phyloP scores from a whole-genome alignment of 331 rosid genomes.

The Quercus phellos region DNA sequence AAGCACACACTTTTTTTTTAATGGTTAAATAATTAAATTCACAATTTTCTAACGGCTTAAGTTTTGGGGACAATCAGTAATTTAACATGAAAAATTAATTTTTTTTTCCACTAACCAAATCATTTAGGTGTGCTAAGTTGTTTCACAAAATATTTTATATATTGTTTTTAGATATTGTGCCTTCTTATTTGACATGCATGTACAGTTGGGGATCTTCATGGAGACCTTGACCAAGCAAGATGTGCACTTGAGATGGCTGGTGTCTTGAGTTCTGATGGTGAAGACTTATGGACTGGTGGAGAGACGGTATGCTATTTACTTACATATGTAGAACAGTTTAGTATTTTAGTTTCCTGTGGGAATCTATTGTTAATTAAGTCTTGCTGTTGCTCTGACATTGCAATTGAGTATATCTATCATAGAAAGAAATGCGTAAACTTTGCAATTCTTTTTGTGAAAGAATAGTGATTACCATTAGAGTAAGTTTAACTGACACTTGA shows the following conservation, averaged over 20 bases:
- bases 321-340: background rate
- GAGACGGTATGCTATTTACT: slow-evolving; percentile 47
- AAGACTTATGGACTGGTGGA: slow-evolving; percentile 85
- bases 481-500: background rate
- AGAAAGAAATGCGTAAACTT: background rate
- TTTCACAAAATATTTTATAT: slow-evolving; percentile 1
- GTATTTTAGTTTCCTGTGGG: background rate
- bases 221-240: slow-evolving; percentile 80
- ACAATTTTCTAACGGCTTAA: no score
- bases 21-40: no score
- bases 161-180: background rate
- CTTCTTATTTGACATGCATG: slow-evolving; percentile 12
- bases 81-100: background rate
- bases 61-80: no score
- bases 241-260: slow-evolving; percentile 89
- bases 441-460: background rate
- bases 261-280: slow-evolving; percentile 70
- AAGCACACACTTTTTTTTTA: background rate
- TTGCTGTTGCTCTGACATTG: background rate
- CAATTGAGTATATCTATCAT: background rate
- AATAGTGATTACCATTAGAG: background rate
- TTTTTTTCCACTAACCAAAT: background rate
- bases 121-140: background rate
- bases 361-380: background rate
- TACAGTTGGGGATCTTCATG: slow-evolving; percentile 93